A percentile compares a stretch with the other conserved stretches of the same genome.
These are phyloP conservation scores for Plantago ovata DNA, from an alignment of 257 asterid species.

Conservation along the genomic window DNA sequence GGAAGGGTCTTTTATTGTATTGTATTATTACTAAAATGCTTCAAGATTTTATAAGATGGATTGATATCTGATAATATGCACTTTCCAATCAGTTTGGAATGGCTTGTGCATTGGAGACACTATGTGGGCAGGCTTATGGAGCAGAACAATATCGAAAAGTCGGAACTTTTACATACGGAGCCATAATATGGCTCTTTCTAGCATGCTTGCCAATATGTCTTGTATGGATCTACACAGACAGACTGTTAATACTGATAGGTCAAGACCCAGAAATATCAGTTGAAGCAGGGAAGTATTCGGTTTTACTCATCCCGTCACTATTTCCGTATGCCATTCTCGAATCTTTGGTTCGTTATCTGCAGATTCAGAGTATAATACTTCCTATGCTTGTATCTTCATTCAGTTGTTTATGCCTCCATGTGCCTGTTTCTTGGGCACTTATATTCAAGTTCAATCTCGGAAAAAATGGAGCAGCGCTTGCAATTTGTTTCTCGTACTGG, in stretches of 20 bases:
- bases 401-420: constrained; percentile 31
- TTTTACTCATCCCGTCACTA: constrained; percentile 39
- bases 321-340: constrained; percentile 52
- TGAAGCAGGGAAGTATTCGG: constrained; percentile 43
- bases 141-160: constrained; percentile 41
- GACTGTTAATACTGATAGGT: constrained; percentile 32
- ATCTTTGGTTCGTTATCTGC: constrained; percentile 38
- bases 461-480: constrained; percentile 38
- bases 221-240: constrained; percentile 37
- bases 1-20: not conserved
- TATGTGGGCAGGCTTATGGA: constrained; percentile 63
- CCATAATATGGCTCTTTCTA: constrained; percentile 30
- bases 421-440: constrained; percentile 46
- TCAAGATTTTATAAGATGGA: not conserved
- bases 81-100: constrained; percentile 43
- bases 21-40: not conserved
- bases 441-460: constrained; percentile 33
- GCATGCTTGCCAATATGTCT: constrained; percentile 43
- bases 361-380: constrained; percentile 40
- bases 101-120: constrained; percentile 59
- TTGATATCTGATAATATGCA: not conserved
- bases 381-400: constrained; percentile 49
- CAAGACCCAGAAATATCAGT: constrained; percentile 50
- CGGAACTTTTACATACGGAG: constrained; percentile 37
- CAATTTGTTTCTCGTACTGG: constrained; percentile 44